phyloP scores from a whole-genome alignment of 192 early-diverging fungal species.

The Rhizophagus prolifer region DNA sequence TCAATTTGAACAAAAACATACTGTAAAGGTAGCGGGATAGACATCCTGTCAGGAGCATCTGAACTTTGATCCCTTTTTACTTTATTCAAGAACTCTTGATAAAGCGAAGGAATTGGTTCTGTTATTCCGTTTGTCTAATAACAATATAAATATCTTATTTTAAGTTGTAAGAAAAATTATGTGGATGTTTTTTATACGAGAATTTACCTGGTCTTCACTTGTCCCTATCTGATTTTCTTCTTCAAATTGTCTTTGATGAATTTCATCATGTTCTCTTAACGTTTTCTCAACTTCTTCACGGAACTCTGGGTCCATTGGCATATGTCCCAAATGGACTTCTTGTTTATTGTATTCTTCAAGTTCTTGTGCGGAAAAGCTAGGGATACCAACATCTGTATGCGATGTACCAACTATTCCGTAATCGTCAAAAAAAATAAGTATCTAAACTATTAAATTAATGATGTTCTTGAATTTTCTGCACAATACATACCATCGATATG shows the following conservation, averaged over 20 bases:
- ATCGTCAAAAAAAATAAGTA: background rate
- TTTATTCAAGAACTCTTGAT: constrained; percentile 9
- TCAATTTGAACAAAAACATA: constrained; percentile 37
- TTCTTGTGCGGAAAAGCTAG: constrained; percentile 67
- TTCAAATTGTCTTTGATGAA: background rate
- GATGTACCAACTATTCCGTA: constrained; percentile 24
- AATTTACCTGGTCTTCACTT: background rate
- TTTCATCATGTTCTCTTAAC: constrained; percentile 65
- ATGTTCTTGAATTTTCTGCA: background rate
- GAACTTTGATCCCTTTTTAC: constrained; percentile 16
- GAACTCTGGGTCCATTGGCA: constrained; percentile 70
- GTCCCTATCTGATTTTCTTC: background rate
- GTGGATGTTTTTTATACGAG: background rate
- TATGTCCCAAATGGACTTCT: constrained; percentile 67
- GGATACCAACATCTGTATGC: constrained; percentile 56
- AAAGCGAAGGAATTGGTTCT: background rate
- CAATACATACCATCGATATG: constrained; percentile 63
- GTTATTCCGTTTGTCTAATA: background rate
- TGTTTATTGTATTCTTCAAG: constrained; percentile 83
- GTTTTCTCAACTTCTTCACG: constrained; percentile 79
- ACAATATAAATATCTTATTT: background rate
- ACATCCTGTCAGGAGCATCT: constrained; percentile 56
- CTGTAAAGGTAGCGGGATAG: constrained; percentile 72
- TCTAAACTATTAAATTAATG: background rate
- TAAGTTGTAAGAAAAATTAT: background rate